Evolutionary conservation across 257 asterid genomes (phyloP).

Genomic region (Rauvolfia tetraphylla): DNA sequence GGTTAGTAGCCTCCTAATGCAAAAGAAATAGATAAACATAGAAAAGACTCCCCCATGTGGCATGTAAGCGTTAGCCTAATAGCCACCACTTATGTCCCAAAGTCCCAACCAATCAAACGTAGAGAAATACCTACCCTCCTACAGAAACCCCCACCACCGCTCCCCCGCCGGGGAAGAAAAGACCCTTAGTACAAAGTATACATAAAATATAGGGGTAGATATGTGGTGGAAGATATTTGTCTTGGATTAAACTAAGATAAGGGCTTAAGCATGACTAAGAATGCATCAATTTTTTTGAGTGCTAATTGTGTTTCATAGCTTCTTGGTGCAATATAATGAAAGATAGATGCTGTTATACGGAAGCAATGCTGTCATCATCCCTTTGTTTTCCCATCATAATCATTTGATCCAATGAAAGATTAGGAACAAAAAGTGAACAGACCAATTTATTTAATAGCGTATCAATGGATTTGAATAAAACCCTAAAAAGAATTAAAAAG

Average conservation of each 20-base stretch:
- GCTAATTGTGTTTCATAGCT: slow-evolving; percentile 10
- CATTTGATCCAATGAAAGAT: slow-evolving; percentile 8
- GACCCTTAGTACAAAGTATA: not conserved
- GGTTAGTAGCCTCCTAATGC: not conserved
- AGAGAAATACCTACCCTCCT: not conserved
- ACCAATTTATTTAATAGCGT: not conserved
- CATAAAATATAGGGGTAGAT: not conserved
- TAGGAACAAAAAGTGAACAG: not conserved
- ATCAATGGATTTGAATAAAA: not conserved
- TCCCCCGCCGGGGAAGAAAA: no score
- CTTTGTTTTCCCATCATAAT: slow-evolving; percentile 9
- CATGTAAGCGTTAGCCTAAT: not conserved
- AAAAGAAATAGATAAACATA: not conserved
- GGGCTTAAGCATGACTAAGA: not conserved
- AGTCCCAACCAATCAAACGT: not conserved
- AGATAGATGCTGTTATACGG: slow-evolving; percentile 31
- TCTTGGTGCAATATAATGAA: slow-evolving; percentile 7
- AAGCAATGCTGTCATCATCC: slow-evolving; percentile 36
- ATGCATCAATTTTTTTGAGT: slow-evolving; percentile 2
- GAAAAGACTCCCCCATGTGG: not conserved
- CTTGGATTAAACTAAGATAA: slow-evolving; percentile 16
- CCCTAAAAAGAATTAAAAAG: not conserved
- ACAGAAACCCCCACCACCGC: not conserved
- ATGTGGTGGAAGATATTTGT: slow-evolving; percentile 2
- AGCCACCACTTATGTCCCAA: not conserved